These are phyloP conservation scores for Pilobolus umbonatus DNA, from an alignment of 192 early-diverging fungal species.

Conservation along the genomic window DNA sequence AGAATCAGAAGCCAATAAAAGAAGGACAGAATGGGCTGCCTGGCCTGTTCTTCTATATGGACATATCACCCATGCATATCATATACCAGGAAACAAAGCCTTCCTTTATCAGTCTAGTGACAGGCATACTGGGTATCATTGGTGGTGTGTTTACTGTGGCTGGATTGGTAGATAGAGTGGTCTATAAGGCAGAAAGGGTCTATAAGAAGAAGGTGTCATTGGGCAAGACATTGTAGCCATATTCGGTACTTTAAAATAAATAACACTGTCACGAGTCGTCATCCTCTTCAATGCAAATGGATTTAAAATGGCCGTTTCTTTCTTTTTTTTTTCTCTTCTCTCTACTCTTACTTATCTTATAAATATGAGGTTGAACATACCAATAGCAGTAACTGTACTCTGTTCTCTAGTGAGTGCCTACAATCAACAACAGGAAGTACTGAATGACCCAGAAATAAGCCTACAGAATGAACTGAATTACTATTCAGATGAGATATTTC, in stretches of 20 bases:
- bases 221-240: constrained; percentile 73
- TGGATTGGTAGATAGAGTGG: constrained; percentile 77
- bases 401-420: neutral
- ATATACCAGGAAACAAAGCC: constrained; percentile 75
- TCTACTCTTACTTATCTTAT: neutral
- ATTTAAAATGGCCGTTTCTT: neutral
- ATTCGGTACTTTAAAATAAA: too few species aligned
- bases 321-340: neutral
- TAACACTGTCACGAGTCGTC: too few species aligned
- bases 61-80: constrained; percentile 96
- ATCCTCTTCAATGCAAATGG: too few species aligned
- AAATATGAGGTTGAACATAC: neutral
- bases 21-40: constrained; percentile 20
- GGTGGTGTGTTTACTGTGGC: constrained; percentile 97
- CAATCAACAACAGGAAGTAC: neutral
- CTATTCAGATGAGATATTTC: constrained; percentile 9
- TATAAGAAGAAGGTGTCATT: constrained; percentile 75
- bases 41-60: constrained; percentile 82
- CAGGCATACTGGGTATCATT: constrained; percentile 85
- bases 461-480: constrained; percentile 12
- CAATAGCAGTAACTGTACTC: neutral
- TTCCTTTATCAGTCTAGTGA: constrained; percentile 86
- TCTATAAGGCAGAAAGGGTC: constrained; percentile 83
- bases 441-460: neutral
- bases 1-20: constrained; percentile 64